Base-by-base conservation (phyloP, 208 protist genomes). In the Crithidia thermophila region DNA sequence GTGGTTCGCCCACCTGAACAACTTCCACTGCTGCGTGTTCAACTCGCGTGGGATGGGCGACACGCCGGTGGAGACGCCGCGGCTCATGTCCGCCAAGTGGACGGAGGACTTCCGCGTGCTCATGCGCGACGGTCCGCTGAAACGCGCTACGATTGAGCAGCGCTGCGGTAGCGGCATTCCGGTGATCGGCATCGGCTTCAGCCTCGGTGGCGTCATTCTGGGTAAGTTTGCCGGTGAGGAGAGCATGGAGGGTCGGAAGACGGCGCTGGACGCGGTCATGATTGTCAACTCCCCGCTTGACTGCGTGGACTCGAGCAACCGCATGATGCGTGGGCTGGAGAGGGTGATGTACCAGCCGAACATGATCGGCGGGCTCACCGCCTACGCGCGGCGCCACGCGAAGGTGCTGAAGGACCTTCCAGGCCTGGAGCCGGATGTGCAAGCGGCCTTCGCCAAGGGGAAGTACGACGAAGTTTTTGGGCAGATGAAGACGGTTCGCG, bases 11-110 rank as follows among this genome's bases (percentile, higher is more conserved):
- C 69, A 81, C 28, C 46, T 49, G 25, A 25, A 72, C 20, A 75
- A 77, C 31, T 80, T 88, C 71, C 84, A 91, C 67, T 87, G 82
- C 47, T 80, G 65, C 45, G 85, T 94, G 4, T 86, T 90, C 49
- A 91, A 87, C 72, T 70, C 84, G 8, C 76, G 84, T 14, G 88
- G 88, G 0, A 75, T 94, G 64, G 88, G 88, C 25, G 67, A 90
- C 71, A 91, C 87, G 16, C 82, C 84, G 33, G 58, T 94, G 21
- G 78, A 77, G 46, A 77, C 69, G 36, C 88, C 88, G 21, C 70
- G 78, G 53, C 68, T 91, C 37, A 91, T 91, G 72, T 88, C 84
- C 0, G 88, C 72, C 8, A 45, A 62, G 45, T 94, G 78, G 77
- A 94, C 88, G 42, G 76, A 79, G 4, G 88, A 94, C 69, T 36